A percentile compares a stretch with the other conserved stretches of the same genome.
These are phyloP conservation scores for Fusarium stilboides DNA, from an alignment of 2,329 filamentous ascomycete genomes.

Conservation along the genomic window DNA sequence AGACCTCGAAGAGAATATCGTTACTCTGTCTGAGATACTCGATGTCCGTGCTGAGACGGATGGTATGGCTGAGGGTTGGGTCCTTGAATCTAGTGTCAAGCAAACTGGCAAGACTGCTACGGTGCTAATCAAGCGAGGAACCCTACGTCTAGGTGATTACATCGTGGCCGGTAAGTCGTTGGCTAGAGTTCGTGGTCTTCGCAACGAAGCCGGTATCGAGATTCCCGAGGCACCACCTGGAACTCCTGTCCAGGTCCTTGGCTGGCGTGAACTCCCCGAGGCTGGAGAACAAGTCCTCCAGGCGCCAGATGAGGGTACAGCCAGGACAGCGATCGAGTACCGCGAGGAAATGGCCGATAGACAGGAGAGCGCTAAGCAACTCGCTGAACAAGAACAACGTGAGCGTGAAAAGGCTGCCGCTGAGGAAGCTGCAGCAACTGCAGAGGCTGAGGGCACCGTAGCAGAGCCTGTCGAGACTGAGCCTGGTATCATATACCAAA, in stretches of 20 bases:
- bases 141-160: slow-evolving; percentile 82
- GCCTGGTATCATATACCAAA: slow-evolving; percentile 70
- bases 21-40: slow-evolving; percentile 88
- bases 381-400: slow-evolving; percentile 79
- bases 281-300: slow-evolving; percentile 92
- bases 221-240: slow-evolving; percentile 85
- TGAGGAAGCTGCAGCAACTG: slow-evolving; percentile 55
- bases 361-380: slow-evolving; percentile 82
- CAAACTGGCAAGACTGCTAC: slow-evolving; percentile 88
- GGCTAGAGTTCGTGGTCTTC: slow-evolving; percentile 86
- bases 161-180: slow-evolving; percentile 92
- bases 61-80: slow-evolving; percentile 90
- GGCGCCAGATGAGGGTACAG: slow-evolving; percentile 82
- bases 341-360: slow-evolving; percentile 80
- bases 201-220: slow-evolving; percentile 85
- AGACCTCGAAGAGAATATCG: slow-evolving; percentile 90
- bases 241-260: slow-evolving; percentile 91
- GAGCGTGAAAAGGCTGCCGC: slow-evolving; percentile 69
- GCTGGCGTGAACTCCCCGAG: slow-evolving; percentile 87
- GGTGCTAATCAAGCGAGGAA: slow-evolving; percentile 89
- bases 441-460: slow-evolving; percentile 56
- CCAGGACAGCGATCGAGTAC: slow-evolving; percentile 83
- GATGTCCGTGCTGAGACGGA: slow-evolving; percentile 87
- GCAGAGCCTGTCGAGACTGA: slow-evolving; percentile 58
- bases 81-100: slow-evolving; percentile 93